A percentile compares a stretch with the other conserved stretches of the same genome.
These are phyloP conservation scores for Coelastrella sp. DNA, from an alignment of 139 green algal species.

Conservation along the genomic window DNA sequence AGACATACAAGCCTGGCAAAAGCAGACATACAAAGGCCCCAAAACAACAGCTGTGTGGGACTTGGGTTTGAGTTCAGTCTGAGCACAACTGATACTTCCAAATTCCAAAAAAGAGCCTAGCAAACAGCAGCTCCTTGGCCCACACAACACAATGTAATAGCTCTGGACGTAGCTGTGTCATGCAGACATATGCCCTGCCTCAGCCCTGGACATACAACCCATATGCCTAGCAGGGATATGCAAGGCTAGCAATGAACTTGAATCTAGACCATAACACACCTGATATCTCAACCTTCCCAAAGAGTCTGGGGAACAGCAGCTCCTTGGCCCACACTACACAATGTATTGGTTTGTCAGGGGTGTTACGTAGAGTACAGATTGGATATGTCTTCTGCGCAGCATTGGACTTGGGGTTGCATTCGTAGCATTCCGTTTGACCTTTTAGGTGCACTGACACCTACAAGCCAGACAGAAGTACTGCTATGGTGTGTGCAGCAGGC, in stretches of 20 bases:
- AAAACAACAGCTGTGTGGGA: no score
- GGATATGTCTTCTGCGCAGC: slow-evolving; percentile 92
- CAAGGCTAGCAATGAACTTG: no score
- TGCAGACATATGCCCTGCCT: no score
- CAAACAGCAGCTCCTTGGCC: slow-evolving; percentile 98
- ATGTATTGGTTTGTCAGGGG: slow-evolving; percentile 97
- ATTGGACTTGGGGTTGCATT: slow-evolving; percentile 88
- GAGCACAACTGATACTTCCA: no score
- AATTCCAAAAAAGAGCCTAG: slow-evolving; percentile 87
- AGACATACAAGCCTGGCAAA: no score
- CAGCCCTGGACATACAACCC: no score
- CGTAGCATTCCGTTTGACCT: slow-evolving; percentile 92
- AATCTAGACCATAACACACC: background rate
- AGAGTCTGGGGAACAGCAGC: slow-evolving; percentile 95
- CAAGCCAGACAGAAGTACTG: background rate
- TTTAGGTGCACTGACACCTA: slow-evolving; percentile 95
- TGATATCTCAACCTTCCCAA: slow-evolving; percentile 71
- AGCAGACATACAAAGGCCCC: no score
- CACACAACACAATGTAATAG: slow-evolving; percentile 99
- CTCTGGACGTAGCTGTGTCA: slow-evolving; percentile 56
- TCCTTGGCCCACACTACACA: slow-evolving; percentile 99
- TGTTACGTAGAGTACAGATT: slow-evolving; percentile 99
- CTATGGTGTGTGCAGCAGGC: no score
- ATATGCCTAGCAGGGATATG: no score
- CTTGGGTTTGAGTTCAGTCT: no score